Evolutionary conservation across 495 filamentous ascomycete genomes (phyloP).

Genomic region (Penicillium desertorum): DNA sequence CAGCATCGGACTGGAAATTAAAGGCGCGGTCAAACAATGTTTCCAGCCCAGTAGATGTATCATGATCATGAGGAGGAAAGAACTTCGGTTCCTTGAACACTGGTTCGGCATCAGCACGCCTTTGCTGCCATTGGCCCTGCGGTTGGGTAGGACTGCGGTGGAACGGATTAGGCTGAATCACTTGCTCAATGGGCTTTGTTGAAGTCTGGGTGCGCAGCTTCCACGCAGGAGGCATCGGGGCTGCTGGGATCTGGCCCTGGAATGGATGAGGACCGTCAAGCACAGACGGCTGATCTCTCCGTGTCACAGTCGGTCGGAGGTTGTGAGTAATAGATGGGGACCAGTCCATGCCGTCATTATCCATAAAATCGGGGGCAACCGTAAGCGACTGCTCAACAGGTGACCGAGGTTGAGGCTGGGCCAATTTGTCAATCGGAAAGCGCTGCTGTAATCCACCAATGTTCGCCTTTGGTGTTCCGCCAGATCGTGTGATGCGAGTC

Average conservation of each 20-base stretch:
- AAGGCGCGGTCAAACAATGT: conserved; percentile 47
- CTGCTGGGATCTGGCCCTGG: conserved; percentile 61
- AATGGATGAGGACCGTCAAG: conserved; percentile 55
- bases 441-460: conserved; percentile 25
- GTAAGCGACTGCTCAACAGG: conserved; percentile 26
- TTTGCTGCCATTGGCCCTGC: conserved; percentile 25
- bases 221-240: conserved; percentile 63
- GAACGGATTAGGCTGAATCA: conserved; percentile 42
- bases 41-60: conserved; percentile 49
- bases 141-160: conserved; percentile 31
- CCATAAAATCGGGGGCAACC: conserved; percentile 40
- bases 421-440: conserved; percentile 46
- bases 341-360: conserved; percentile 76
- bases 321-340: conserved; percentile 59
- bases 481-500: conserved; percentile 16
- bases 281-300: conserved; percentile 32
- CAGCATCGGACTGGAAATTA: conserved; percentile 43
- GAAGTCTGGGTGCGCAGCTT: conserved; percentile 58
- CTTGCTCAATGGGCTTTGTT: conserved; percentile 34
- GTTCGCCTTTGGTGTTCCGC: conserved; percentile 24
- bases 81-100: conserved; percentile 52
- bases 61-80: conserved; percentile 46
- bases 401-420: conserved; percentile 24
- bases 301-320: conserved; percentile 41
- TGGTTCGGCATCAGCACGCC: conserved; percentile 23